Evolutionary conservation across 306 rosid species (phyloP), one percentile per base, ranked within the genome.

Genomic region (Lablab purpureus): DNA sequence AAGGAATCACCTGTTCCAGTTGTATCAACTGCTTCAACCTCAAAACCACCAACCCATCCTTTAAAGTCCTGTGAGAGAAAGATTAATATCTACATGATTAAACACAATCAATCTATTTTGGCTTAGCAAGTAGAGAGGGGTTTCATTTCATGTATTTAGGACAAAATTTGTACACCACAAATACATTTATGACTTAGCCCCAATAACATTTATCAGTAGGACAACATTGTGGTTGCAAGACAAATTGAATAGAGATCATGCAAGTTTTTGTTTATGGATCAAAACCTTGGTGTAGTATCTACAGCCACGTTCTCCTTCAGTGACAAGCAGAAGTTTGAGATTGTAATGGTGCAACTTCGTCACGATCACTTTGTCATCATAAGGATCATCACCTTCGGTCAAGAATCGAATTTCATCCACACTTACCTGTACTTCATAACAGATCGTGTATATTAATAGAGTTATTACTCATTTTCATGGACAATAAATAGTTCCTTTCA

Each of bases 281-380:
- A 62, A 82, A 56, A 92, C 92, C 79, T 83, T 75, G 7, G 96
- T 92, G 80, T 86, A 92, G 79, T 89, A 89, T 90, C 90, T 87
- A 79, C 97, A 90, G 4, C 93, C 96, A 9, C 63, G 36, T 47
- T 75, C 47, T 34, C 93, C 92, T 85, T 89, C 91, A 1, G 92
- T 86, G 46, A 89, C 88, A 12, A 92, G 51, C 85, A 92, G 73
- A 76, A 90, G 91, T 85, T 87, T 92, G 79, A 90, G 88, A 83
- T 85, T 80, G 10, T 80, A 62, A 66, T 83, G 88, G 71, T 77
- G 82, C 23, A 92, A 87, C 84, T 88, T 90, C 56, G 68, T 78
- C 78, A 88, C 55, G 79, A 92, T 87, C 69, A 89, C 84, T 17
- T 75, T 64, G 69, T 92, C 91, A 60, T 87, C 93, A 51, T 81